Base-by-base conservation (phyloP, 768 basidiomycete genomes). In the Artomyces pyxidatus region DNA sequence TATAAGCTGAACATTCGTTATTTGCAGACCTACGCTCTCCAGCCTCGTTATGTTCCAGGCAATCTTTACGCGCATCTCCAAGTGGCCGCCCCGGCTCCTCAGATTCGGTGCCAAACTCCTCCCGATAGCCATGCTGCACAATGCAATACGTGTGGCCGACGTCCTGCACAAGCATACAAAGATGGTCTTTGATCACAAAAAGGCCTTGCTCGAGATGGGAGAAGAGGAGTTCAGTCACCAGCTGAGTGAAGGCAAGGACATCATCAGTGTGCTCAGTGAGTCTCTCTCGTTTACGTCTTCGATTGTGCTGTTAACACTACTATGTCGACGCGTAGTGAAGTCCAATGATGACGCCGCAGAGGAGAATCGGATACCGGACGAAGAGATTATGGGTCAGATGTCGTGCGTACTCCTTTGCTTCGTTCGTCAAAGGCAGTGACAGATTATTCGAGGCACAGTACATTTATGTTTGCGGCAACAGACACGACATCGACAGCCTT, bases 401-500 rank as follows among this genome's bases (percentile, higher is more conserved):
- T 54, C 57, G 63, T 62, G 39, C 7, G 62, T 55, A 35, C 6
- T 25, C 7, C 6, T 30, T 43, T 25, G 21, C n/a, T 12, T 14
- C 12, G 32, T 12, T 35, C 17, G 2, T 3, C 17, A 12, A 4
- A 35, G 12, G 32, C 3, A 35, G 14, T 35, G 32, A 35, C 5
- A 35, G 32, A 17, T 14, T 35, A 6, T 35, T 17, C 3, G 12
- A n/a, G n/a, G n/a, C 32, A 10, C 32, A 35, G 32, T 3, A 35
- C 4, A 17, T 17, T 35, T 17, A 35, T 35, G 14, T 35, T 35
- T 17, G 32, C 32, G 17, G 32, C 32, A 3, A 35, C 32, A 17
- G 63, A 65, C 48, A 66, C 63, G 6, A 64, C 65, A n/a, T 61
- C 65, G 12, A 58, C 50, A 39, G 53, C 60, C 16, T 50, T 66